Conservation (phyloP, 2,329 filamentous ascomycete species). For the Phialophora tarda region DNA sequence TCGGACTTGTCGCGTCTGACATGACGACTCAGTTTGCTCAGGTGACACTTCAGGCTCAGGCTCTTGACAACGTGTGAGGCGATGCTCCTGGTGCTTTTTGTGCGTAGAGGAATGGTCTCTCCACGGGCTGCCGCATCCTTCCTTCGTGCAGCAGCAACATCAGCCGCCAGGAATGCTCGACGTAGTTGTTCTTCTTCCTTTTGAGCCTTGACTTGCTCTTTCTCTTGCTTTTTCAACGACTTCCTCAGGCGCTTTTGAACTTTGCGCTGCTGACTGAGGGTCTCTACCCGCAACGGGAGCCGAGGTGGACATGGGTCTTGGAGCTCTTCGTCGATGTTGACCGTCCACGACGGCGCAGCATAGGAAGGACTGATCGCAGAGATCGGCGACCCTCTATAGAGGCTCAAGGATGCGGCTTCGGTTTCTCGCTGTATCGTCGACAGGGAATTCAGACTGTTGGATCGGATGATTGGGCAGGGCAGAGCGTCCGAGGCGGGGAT, state of each 20-base stretch:
- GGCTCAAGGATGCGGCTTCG: slow-evolving; percentile 32
- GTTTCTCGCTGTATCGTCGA: slow-evolving; percentile 33
- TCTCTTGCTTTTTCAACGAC: slow-evolving; percentile 31
- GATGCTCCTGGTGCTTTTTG: slow-evolving; percentile 30
- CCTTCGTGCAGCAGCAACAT: slow-evolving; percentile 24
- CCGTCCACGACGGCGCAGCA: slow-evolving; percentile 14
- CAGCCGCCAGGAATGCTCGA: slow-evolving; percentile 23
- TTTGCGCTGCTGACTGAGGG: slow-evolving; percentile 32
- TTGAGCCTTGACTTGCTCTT: slow-evolving; percentile 25
- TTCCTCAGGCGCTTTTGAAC: slow-evolving; percentile 32
- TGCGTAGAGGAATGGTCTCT: slow-evolving; percentile 21
- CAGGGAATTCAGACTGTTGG: slow-evolving; percentile 34
- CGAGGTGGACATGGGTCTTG: slow-evolving; percentile 29
- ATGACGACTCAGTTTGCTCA: slow-evolving; percentile 26
- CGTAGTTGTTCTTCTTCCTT: slow-evolving; percentile 30
- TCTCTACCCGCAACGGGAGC: slow-evolving; percentile 24
- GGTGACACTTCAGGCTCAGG: slow-evolving; percentile 26
- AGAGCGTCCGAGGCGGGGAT: slow-evolving; percentile 24
- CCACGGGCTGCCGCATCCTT: slow-evolving; percentile 20
- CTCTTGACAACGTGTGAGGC: slow-evolving; percentile 35
- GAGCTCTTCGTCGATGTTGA: slow-evolving; percentile 22
- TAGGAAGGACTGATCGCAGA: slow-evolving; percentile 29
- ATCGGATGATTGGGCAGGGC: slow-evolving; percentile 24
- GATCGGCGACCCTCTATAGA: slow-evolving; percentile 34
- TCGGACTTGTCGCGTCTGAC: slow-evolving; percentile 19